phyloP scores from a whole-genome alignment of 495 filamentous ascomycete species.

The Penicillium chermesinum region DNA sequence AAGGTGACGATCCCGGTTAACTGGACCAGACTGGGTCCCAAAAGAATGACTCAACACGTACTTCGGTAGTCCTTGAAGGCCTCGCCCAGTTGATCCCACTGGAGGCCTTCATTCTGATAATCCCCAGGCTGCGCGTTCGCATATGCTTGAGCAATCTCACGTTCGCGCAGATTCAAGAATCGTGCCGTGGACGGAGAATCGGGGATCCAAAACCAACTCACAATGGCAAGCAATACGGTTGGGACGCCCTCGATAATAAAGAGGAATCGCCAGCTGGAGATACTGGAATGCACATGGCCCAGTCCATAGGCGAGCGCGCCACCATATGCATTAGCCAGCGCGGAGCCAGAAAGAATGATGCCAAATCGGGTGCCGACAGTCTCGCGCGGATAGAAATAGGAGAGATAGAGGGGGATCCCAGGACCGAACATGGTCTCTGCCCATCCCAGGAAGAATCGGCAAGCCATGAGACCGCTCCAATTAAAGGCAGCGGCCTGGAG shows the following conservation, averaged over 20 bases:
- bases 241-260: neutral
- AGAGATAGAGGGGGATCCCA: neutral
- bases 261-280: neutral
- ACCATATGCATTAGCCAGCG: neutral
- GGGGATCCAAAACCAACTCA: neutral
- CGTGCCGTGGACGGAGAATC: neutral
- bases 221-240: neutral
- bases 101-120: neutral
- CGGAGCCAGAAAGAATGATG: neutral
- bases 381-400: neutral
- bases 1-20: neutral
- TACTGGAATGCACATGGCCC: neutral
- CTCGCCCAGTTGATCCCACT: neutral
- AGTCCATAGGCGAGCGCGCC: neutral
- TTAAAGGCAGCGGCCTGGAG: neutral
- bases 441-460: neutral
- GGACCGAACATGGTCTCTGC: neutral
- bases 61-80: neutral
- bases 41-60: too few relatives aligned
- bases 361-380: neutral
- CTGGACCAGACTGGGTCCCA: too few relatives aligned
- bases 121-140: neutral
- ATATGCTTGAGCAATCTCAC: neutral
- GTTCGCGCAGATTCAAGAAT: neutral
- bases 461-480: neutral